A percentile compares a stretch with the other conserved stretches of the same genome.
Conservation (phyloP, 2,329 filamentous ascomycete species). For the Geoglossum cookeanum region DNA sequence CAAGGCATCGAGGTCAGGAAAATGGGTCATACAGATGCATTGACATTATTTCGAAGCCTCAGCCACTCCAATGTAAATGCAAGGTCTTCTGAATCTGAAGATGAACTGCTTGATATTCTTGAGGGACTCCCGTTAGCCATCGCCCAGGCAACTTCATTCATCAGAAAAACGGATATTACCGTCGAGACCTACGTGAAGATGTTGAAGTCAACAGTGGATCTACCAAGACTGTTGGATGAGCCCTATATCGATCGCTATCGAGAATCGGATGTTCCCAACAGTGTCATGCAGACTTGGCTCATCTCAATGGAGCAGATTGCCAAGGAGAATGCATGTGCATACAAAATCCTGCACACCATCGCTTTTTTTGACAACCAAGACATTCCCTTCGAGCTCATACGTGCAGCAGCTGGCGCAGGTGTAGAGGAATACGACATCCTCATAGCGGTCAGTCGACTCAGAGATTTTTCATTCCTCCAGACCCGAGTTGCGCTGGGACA, state of each 20-base stretch:
- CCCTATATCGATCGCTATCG: constrained; percentile 15
- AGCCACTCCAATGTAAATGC: neutral
- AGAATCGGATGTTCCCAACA: constrained; percentile 15
- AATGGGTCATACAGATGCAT: constrained; percentile 13
- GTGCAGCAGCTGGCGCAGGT: constrained; percentile 7
- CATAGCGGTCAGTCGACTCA: constrained; percentile 14
- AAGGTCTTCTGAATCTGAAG: constrained; percentile 2
- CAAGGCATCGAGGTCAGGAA: constrained; percentile 11
- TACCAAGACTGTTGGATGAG: constrained; percentile 12
- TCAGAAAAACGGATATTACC: constrained; percentile 13
- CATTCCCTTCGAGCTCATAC: constrained; percentile 16
- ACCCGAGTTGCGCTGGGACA: constrained; percentile 3
- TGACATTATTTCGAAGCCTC: constrained; percentile 7
- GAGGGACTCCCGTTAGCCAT: constrained; percentile 17
- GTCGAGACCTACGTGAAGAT: constrained; percentile 13
- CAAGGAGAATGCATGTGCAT: constrained; percentile 14
- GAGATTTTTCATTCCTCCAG: constrained; percentile 19
- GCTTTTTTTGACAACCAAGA: constrained; percentile 18
- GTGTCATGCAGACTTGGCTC: constrained; percentile 18
- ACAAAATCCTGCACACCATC: constrained; percentile 16
- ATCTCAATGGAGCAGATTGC: constrained; percentile 18
- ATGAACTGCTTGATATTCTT: constrained; percentile 12
- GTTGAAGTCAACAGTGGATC: constrained; percentile 11
- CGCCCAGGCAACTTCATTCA: constrained; percentile 18
- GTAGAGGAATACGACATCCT: constrained; percentile 7